Percentiles rank a stretch among this genome's conserved stretches.
phyloP scores from a whole-genome alignment of 352 stramenopile genomes.

The Phytophthora meadii region DNA sequence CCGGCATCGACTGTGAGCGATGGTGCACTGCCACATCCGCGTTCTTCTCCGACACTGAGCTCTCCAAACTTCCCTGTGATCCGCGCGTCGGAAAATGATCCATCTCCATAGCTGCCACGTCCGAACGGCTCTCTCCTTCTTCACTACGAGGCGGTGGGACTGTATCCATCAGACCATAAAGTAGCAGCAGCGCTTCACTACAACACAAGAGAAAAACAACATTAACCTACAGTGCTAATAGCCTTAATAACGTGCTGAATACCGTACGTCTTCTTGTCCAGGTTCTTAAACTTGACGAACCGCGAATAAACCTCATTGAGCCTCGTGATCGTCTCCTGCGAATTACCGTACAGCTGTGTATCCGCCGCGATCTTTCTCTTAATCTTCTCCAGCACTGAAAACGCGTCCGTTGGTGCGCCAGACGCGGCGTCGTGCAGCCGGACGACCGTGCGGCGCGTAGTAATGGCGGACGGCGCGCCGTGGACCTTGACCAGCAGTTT shows the following conservation, averaged over 20 bases:
- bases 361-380: slow-evolving; percentile 68
- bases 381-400: slow-evolving; percentile 81
- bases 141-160: slow-evolving; percentile 18
- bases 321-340: slow-evolving; percentile 51
- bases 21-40: slow-evolving; percentile 16
- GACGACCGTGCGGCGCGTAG: slow-evolving; percentile 61
- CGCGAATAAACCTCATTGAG: slow-evolving; percentile 84
- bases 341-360: slow-evolving; percentile 49
- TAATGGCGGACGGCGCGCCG: slow-evolving; percentile 61
- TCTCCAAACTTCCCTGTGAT: slow-evolving; percentile 15
- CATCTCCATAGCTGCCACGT: slow-evolving; percentile 20
- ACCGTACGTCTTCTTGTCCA: slow-evolving; percentile 77
- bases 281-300: slow-evolving; percentile 77
- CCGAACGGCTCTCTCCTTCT: slow-evolving; percentile 1
- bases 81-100: slow-evolving; percentile 10
- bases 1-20: slow-evolving; percentile 39
- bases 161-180: slow-evolving; percentile 77
- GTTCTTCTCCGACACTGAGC: slow-evolving; percentile 15
- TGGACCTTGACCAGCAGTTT: slow-evolving; percentile 62
- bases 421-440: slow-evolving; percentile 58
- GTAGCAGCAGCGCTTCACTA: slow-evolving; percentile 72
- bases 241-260: neutral
- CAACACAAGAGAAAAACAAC: neutral
- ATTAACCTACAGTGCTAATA: neutral
- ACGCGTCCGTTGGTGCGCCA: slow-evolving; percentile 40